Evolutionary conservation across 495 filamentous ascomycete genomes (phyloP), one percentile per base, ranked within the genome.

Genomic region (Clavariopsis aquatica): DNA sequence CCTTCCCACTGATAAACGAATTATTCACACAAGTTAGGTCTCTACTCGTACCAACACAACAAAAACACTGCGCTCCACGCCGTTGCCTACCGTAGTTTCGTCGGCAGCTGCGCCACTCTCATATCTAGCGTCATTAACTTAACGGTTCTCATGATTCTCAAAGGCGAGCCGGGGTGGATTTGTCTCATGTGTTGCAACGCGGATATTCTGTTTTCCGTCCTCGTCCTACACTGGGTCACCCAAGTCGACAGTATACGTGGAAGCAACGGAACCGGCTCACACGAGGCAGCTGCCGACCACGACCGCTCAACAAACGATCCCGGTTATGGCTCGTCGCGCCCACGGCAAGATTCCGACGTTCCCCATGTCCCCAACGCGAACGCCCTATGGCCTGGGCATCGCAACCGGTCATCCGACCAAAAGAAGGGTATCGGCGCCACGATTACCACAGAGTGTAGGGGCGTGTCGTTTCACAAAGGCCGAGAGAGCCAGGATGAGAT

Each of bases 171-270:
- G 3, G 81, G 78, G 28, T 84, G 82, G 82, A 77, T 83, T 12
- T 84, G 78, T 66, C 72, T 84, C 34, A 82, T 82, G 77, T 82
- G 79, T 62, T 84, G 81, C 64, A 83, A 83, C 66, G 77, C 77
- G 52, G 81, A 84, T 59, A 80, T 83, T 31, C 77, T 84, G 57
- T 83, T 84, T 75, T 78, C 76, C 45, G 76, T 79, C 29, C 57
- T 81, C 20, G 77, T 82, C 24, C 79, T 83, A 57, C 80, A 83
- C 69, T 84, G 81, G 82, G 74, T 83, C 52, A 82, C 81, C 8
- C 77, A 77, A n/a, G 72, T 72, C 62, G 81, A 82, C 73, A 75
- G 72, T 66, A 70, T 64, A 54, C 56, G 31, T 26, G 2, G n/a
- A 23, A 28, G 22, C 27, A 47, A 15, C 1, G 6, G 22, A 22